phyloP scores from a whole-genome alignment of 495 filamentous ascomycete species.

The Podospora fimiseda region DNA sequence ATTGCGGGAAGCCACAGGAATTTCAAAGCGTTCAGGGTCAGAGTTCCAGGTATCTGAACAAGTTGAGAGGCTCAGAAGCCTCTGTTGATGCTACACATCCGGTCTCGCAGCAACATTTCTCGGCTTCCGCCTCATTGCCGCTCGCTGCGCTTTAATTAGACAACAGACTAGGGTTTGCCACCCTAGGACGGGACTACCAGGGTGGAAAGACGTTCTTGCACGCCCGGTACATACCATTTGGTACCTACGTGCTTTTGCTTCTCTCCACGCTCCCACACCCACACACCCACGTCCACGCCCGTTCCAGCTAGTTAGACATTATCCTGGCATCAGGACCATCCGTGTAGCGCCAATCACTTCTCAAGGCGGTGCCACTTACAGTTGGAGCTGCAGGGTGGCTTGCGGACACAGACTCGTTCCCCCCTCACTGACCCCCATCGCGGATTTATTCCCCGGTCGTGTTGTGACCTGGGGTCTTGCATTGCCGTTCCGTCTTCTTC shows the following conservation, averaged over 20 bases:
- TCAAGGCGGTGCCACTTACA: slow-evolving; percentile 24
- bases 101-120: slow-evolving; percentile 12
- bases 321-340: slow-evolving; percentile 14
- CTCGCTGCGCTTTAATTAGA: slow-evolving; percentile 21
- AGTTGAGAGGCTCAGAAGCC: slow-evolving; percentile 1
- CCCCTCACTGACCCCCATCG: slow-evolving; percentile 17
- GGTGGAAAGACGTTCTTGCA: not conserved
- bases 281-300: not conserved
- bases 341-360: slow-evolving; percentile 27
- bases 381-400: slow-evolving; percentile 16
- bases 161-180: slow-evolving; percentile 15
- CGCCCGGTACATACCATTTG: not conserved
- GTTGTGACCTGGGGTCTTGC: slow-evolving; percentile 24
- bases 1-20: slow-evolving; percentile 29
- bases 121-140: slow-evolving; percentile 15
- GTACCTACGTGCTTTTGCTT: slow-evolving; percentile 2
- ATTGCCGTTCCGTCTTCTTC: slow-evolving; percentile 20
- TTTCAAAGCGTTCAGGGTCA: slow-evolving; percentile 2
- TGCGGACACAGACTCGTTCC: slow-evolving; percentile 12
- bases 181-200: slow-evolving; percentile 11
- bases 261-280: slow-evolving; percentile 5
- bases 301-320: slow-evolving; percentile 15
- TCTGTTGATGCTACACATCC: slow-evolving; percentile 19
- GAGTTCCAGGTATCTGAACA: no score
- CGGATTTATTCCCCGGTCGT: slow-evolving; percentile 12